Conservation (phyloP, 371 early-diverging fungal species). For the Syncephalastrum monosporum region DNA sequence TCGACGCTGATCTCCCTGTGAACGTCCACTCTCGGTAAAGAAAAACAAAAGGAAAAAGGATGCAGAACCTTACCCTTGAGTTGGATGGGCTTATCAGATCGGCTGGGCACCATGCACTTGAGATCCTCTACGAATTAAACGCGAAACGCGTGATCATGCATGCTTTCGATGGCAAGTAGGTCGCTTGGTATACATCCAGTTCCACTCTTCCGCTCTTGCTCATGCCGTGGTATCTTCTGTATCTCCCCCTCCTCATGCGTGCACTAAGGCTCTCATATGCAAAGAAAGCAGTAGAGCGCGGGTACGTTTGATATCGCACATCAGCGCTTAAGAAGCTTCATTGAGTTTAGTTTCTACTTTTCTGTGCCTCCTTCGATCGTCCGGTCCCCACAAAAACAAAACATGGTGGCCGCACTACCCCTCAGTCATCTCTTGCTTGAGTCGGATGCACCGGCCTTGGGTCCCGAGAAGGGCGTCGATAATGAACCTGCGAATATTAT, state of each 20-base stretch:
- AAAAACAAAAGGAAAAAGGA: background rate
- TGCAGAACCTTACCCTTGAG: background rate
- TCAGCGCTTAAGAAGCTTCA: background rate
- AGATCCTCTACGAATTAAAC: constrained; percentile 47
- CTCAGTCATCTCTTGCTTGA: constrained; percentile 60
- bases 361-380: constrained; percentile 61
- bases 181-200: background rate
- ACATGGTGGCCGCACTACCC: constrained; percentile 50
- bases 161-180: constrained; percentile 69
- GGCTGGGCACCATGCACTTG: constrained; percentile 71
- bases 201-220: too few species aligned
- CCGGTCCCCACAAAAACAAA: constrained; percentile 49
- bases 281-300: constrained; percentile 44
- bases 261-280: constrained; percentile 38
- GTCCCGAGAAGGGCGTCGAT: constrained; percentile 55
- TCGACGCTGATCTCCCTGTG: constrained; percentile 51
- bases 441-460: constrained; percentile 71
- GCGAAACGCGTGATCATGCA: constrained; percentile 61
- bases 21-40: constrained; percentile 65
- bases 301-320: constrained; percentile 5
- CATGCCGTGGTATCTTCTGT: background rate
- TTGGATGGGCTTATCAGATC: constrained; percentile 16
- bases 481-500: constrained; percentile 55
- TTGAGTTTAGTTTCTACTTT: constrained; percentile 38
- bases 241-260: background rate